A percentile compares a stretch with the other conserved stretches of the same genome.
Evolutionary conservation across 805 yeast species (phyloP).

Genomic region (Metschnikowia kunwiensis): DNA sequence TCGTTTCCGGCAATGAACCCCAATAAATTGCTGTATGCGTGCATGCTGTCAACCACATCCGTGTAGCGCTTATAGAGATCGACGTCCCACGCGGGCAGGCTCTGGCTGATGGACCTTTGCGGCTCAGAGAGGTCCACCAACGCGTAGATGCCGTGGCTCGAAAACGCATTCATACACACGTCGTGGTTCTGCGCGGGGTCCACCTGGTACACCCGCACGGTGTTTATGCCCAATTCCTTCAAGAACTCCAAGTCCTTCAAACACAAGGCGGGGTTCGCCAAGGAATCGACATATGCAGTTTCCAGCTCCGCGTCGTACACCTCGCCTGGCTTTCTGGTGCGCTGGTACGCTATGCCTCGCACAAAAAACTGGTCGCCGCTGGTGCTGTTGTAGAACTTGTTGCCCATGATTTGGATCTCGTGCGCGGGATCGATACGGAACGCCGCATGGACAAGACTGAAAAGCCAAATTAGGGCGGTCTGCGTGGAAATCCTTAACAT

Average conservation of each 20-base stretch:
- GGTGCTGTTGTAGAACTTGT: constrained; percentile 69
- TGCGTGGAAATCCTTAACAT: background rate
- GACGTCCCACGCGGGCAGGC: constrained; percentile 34
- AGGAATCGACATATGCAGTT: constrained; percentile 61
- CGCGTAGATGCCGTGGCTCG: constrained; percentile 35
- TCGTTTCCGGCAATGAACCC: constrained; percentile 44
- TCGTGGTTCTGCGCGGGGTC: constrained; percentile 52
- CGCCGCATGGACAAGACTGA: constrained; percentile 3
- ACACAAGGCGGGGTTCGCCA: constrained; percentile 67
- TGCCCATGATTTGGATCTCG: constrained; percentile 61
- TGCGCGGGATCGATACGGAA: constrained; percentile 12
- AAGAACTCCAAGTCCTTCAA: constrained; percentile 80
- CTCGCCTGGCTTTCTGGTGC: constrained; percentile 49
- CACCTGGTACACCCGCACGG: constrained; percentile 81
- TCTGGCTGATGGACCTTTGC: constrained; percentile 29
- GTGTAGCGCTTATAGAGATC: constrained; percentile 30
- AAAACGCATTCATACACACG: constrained; percentile 30
- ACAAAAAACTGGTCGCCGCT: constrained; percentile 82
- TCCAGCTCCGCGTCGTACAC: constrained; percentile 19
- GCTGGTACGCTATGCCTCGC: constrained; percentile 87
- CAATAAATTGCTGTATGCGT: constrained; percentile 30
- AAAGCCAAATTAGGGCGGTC: background rate
- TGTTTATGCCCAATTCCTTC: constrained; percentile 64
- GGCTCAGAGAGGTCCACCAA: constrained; percentile 39
- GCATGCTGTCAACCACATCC: constrained; percentile 33